Percentiles rank a stretch among this genome's conserved stretches.
Conservation (phyloP, 139 green algal species). For the Chlorella sp. region DNA sequence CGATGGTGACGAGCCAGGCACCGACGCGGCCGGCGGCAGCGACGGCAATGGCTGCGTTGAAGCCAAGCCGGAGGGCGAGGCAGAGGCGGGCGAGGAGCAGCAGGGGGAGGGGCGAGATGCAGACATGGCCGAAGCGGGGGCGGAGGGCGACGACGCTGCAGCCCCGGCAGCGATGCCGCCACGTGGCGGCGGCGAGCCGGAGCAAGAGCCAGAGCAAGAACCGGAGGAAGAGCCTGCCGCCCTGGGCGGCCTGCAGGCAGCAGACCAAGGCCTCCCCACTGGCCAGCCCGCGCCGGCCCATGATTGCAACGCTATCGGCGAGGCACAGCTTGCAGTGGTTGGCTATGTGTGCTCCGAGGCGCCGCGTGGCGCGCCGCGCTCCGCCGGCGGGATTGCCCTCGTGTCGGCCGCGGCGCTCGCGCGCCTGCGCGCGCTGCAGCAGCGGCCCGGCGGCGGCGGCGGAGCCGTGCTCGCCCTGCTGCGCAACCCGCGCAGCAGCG, state of each 20-base stretch:
- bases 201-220: neutral
- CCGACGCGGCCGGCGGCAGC: no score
- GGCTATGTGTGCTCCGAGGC: slow-evolving; percentile 32
- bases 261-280: no score
- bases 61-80: neutral
- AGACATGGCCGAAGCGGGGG: no score
- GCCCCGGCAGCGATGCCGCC: neutral
- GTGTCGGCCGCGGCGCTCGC: slow-evolving; percentile 5
- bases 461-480: slow-evolving; percentile 3
- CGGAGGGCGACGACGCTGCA: no score
- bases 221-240: neutral
- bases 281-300: neutral
- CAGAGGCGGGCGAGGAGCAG: no score
- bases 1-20: neutral
- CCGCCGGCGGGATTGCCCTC: slow-evolving; percentile 11
- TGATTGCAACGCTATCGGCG: neutral
- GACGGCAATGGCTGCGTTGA: slow-evolving; percentile 3
- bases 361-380: slow-evolving; percentile 21
- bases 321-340: slow-evolving; percentile 3
- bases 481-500: slow-evolving; percentile 16
- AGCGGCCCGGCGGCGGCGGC: neutral
- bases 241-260: no score
- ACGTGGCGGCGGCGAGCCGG: neutral
- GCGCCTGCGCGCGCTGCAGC: slow-evolving; percentile 26
- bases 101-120: no score